Conservation (phyloP, 1,284 basidiomycete species). For the Rugosomyces carneus region DNA sequence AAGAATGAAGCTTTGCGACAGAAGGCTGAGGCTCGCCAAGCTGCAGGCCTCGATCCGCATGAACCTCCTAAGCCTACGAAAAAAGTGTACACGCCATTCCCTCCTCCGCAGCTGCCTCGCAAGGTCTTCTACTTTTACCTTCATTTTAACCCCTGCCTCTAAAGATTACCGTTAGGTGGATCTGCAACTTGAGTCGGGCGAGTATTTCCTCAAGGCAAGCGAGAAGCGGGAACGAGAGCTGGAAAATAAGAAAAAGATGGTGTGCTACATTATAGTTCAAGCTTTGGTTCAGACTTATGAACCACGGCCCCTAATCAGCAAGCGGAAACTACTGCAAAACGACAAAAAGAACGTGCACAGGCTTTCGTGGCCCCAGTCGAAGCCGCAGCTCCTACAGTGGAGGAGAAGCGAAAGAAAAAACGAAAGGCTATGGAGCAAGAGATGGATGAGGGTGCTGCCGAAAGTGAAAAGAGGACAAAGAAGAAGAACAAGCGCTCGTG, state of each 20-base stretch:
- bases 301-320: too few relatives aligned
- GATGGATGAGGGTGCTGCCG: constrained; percentile 12
- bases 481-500: constrained; percentile 3
- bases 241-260: constrained; percentile 66
- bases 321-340: constrained; percentile 63
- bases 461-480: constrained; percentile 22
- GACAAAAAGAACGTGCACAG: constrained; percentile 73
- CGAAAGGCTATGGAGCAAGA: constrained; percentile 18
- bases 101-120: constrained; percentile 87
- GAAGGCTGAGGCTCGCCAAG: constrained; percentile 54
- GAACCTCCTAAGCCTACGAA: constrained; percentile 55
- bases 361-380: constrained; percentile 82
- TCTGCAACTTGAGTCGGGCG: constrained; percentile 91
- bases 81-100: constrained; percentile 99
- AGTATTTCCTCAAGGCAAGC: constrained; percentile 92
- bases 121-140: constrained; percentile 66
- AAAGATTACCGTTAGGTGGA: constrained; percentile 60
- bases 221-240: constrained; percentile 70
- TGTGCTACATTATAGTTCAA: too few relatives aligned
- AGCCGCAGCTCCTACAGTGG: constrained; percentile 61
- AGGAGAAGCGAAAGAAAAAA: constrained; percentile 69
- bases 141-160: background rate
- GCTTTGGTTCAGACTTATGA: too few relatives aligned
- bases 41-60: constrained; percentile 48
- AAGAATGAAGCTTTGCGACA: constrained; percentile 66